Evolutionary conservation across 768 basidiomycete genomes (phyloP).

Genomic region (Kwoniella europaea): DNA sequence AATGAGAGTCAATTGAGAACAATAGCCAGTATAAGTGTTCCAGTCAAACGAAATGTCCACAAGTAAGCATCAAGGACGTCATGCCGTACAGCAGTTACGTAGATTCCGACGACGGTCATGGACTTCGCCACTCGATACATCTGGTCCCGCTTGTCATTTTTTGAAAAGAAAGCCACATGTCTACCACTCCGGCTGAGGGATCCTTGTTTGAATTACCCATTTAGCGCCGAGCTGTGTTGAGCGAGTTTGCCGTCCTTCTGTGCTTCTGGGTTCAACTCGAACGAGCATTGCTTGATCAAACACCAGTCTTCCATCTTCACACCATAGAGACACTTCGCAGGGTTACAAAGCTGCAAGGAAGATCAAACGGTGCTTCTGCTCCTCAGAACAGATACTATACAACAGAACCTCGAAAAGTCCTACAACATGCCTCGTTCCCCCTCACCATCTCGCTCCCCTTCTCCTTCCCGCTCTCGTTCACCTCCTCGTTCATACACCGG

Average conservation of each 20-base stretch:
- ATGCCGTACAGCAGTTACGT: conserved; percentile 18
- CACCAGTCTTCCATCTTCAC: too few species aligned
- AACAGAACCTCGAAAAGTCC: not conserved
- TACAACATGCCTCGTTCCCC: conserved; percentile 37
- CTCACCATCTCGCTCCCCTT: conserved; percentile 27
- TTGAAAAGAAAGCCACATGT: too few species aligned
- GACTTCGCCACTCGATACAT: conserved; percentile 20
- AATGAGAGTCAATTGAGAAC: not conserved
- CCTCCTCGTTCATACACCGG: conserved; percentile 18
- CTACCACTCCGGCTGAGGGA: too few species aligned
- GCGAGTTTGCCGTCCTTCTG: not conserved
- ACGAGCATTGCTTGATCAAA: too few species aligned
- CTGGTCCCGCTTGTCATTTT: not conserved
- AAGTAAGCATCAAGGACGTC: conserved; percentile 5
- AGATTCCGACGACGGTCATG: not conserved
- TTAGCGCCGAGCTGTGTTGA: not conserved
- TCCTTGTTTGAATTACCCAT: too few species aligned
- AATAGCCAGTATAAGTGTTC: not conserved
- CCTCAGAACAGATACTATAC: too few species aligned
- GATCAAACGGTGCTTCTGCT: not conserved
- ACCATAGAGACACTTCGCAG: too few species aligned
- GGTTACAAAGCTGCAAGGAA: not conserved
- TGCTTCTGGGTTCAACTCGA: too few species aligned
- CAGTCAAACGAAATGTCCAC: not conserved
- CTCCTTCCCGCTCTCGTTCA: conserved; percentile 22